Evolutionary conservation across 352 stramenopile species (phyloP).

Genomic region (Pythium periplocum): DNA sequence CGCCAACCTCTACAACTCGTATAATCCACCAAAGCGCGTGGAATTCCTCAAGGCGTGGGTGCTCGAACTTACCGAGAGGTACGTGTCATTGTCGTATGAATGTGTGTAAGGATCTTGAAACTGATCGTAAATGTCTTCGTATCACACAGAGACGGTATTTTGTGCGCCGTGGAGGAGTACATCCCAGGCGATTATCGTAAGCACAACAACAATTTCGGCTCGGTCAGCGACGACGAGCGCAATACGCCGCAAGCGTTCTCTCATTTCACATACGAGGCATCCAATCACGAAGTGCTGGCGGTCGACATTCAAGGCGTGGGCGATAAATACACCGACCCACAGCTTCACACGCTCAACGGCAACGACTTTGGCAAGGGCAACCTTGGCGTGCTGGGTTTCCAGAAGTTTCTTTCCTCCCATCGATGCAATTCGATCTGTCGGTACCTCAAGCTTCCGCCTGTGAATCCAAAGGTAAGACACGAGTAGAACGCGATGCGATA

Average conservation of each 20-base stretch:
- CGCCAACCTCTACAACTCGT: slow-evolving; percentile 83
- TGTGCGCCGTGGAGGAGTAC: slow-evolving; percentile 79
- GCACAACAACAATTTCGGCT: slow-evolving; percentile 88
- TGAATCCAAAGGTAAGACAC: slow-evolving; percentile 60
- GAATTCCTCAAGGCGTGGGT: slow-evolving; percentile 83
- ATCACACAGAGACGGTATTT: slow-evolving; percentile 32
- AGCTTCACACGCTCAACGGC: slow-evolving; percentile 85
- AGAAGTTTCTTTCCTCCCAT: slow-evolving; percentile 85
- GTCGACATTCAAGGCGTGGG: slow-evolving; percentile 95
- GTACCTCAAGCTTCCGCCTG: slow-evolving; percentile 75
- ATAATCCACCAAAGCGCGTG: slow-evolving; percentile 73
- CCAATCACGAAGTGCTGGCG: slow-evolving; percentile 87
- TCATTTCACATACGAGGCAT: slow-evolving; percentile 92
- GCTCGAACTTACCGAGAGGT: slow-evolving; percentile 57
- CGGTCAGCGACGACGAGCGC: slow-evolving; percentile 76
- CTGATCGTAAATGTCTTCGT: neutral
- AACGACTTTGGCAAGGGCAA: slow-evolving; percentile 88
- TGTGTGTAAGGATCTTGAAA: neutral
- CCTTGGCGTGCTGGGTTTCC: slow-evolving; percentile 72
- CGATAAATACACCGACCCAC: slow-evolving; percentile 95
- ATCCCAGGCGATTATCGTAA: slow-evolving; percentile 83
- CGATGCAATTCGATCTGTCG: slow-evolving; percentile 87
- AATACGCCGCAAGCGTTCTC: slow-evolving; percentile 91
- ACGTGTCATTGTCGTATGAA: neutral
- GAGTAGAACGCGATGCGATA: neutral